A percentile compares a stretch with the other conserved stretches of the same genome.
phyloP scores from a whole-genome alignment of 148 eudicot genomes.

The Salicornia ramosissima region DNA sequence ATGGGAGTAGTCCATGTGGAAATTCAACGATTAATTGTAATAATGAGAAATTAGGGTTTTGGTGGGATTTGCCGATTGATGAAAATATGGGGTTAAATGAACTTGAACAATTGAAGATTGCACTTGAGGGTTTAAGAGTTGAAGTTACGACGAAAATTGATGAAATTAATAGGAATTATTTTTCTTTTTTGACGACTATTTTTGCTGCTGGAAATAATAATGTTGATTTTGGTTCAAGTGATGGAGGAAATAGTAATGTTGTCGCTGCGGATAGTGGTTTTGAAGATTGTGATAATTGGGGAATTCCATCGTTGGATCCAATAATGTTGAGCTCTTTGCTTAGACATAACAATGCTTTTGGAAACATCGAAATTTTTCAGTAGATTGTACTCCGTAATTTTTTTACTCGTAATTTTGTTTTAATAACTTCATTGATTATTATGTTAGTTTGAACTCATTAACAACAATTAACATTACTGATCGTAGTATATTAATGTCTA shows the following conservation, averaged over 20 bases:
- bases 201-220: not conserved
- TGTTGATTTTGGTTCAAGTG: not conserved
- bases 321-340: not conserved
- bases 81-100: slow-evolving; percentile 10
- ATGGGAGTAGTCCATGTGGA: not conserved
- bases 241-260: not conserved
- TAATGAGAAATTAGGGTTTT: not conserved
- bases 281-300: not conserved
- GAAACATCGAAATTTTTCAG: not conserved
- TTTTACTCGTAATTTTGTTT: not conserved
- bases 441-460: not conserved
- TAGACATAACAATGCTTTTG: slow-evolving; percentile 7
- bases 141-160: not conserved
- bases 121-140: slow-evolving; percentile 22
- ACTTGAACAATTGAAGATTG: slow-evolving; percentile 18
- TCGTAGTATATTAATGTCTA: not conserved
- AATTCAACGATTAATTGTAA: not conserved
- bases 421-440: not conserved
- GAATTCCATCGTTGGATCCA: not conserved
- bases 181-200: not conserved
- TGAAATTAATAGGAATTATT: slow-evolving; percentile 10
- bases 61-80: slow-evolving; percentile 21
- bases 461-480: not conserved
- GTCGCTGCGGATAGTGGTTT: not conserved
- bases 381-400: no score